Conservation (phyloP, 352 stramenopile species). For the Globisporangium middletonii region DNA sequence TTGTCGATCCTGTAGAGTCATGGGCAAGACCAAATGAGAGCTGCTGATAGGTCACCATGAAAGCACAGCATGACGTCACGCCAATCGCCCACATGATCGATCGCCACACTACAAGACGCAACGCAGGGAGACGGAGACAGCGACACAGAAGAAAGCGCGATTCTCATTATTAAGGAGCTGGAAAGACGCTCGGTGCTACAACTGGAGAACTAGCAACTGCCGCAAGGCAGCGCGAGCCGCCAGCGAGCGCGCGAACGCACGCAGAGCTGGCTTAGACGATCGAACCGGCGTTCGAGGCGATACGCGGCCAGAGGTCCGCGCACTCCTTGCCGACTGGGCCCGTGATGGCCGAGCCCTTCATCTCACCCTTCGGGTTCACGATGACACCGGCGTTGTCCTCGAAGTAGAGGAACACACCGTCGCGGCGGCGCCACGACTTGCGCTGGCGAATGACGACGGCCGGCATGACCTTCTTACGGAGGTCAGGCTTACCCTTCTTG, state of each 20-base stretch:
- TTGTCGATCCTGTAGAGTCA: background rate
- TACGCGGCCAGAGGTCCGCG: conserved; percentile 99
- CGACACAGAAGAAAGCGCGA: conserved; percentile 22
- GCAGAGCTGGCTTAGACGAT: conserved; percentile 94
- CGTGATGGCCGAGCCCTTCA: conserved; percentile 99
- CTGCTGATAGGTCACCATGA: no score
- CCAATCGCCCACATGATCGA: no score
- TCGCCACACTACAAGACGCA: background rate
- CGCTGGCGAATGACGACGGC: conserved; percentile 98
- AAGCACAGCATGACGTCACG: no score
- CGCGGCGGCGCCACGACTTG: conserved; percentile 99
- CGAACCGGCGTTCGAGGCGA: conserved; percentile 98
- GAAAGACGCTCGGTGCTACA: background rate
- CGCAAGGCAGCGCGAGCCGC: background rate
- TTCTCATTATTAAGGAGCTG: conserved; percentile 18
- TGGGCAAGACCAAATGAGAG: background rate
- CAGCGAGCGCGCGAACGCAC: background rate
- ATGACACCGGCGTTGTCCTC: conserved; percentile 99
- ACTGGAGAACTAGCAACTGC: background rate
- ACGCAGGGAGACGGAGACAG: background rate
- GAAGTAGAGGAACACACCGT: conserved; percentile 99
- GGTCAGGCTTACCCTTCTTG: conserved; percentile 99
- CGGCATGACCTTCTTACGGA: conserved; percentile 99
- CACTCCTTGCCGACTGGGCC: conserved; percentile 99
- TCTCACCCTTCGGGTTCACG: conserved; percentile 99